Evolutionary conservation across 2,329 filamentous ascomycete genomes (phyloP).

Genomic region (Aaosphaeria arxii): DNA sequence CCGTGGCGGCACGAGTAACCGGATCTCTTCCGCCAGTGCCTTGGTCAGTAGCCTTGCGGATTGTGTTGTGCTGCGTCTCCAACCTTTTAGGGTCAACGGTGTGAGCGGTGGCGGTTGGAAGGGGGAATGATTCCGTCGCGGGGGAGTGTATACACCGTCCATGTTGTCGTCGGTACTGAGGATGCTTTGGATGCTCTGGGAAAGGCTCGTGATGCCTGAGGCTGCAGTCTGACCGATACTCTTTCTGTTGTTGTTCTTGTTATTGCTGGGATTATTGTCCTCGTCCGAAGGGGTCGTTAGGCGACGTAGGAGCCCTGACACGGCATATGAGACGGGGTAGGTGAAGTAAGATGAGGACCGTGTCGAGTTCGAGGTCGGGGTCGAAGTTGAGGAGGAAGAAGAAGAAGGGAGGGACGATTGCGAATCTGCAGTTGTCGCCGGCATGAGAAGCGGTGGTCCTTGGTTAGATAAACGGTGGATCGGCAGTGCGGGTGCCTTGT

Average conservation of each 20-base stretch:
- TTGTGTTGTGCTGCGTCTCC: constrained; percentile 56
- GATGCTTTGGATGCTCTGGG: constrained; percentile 35
- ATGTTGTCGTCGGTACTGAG: constrained; percentile 35
- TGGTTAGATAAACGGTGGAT: background rate
- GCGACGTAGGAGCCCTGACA: constrained; percentile 46
- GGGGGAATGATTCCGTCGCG: constrained; percentile 66
- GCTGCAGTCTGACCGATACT: constrained; percentile 3
- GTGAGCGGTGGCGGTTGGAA: constrained; percentile 88
- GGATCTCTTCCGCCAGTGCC: constrained; percentile 85
- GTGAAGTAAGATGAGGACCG: constrained; percentile 45
- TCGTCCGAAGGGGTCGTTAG: constrained; percentile 31
- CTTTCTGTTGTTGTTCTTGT: constrained; percentile 3
- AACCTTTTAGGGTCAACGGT: constrained; percentile 69
- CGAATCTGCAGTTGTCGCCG: constrained; percentile 16
- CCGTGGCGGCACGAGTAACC: constrained; percentile 80
- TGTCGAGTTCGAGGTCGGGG: constrained; percentile 11
- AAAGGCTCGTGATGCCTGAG: constrained; percentile 13
- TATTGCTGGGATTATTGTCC: constrained; percentile 29
- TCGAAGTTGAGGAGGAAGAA: constrained; percentile 6
- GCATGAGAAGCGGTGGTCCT: constrained; percentile 18
- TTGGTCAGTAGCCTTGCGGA: constrained; percentile 66
- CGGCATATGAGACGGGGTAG: constrained; percentile 49
- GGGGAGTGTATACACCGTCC: constrained; percentile 59
- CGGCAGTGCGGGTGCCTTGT: background rate
- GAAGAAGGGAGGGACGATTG: constrained; percentile 6